Evolutionary conservation across 2,329 filamentous ascomycete genomes (phyloP).

Genomic region (Pseudocercospora eumusae): DNA sequence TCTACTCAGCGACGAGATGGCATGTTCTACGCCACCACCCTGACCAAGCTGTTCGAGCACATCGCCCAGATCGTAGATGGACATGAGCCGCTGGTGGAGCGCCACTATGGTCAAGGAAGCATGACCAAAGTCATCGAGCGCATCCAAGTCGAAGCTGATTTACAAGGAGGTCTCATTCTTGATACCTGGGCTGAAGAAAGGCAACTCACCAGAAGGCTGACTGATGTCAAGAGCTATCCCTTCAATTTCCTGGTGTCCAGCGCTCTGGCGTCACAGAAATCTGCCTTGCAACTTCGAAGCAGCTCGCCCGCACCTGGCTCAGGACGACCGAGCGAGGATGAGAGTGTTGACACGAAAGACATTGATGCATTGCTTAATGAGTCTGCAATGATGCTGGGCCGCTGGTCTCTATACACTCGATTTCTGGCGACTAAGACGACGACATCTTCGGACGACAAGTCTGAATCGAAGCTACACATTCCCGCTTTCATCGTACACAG

Average conservation of each 20-base stretch:
- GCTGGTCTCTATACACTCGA: slow-evolving; percentile 88
- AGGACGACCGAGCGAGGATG: slow-evolving; percentile 74
- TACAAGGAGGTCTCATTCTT: slow-evolving; percentile 91
- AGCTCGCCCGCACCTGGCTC: slow-evolving; percentile 70
- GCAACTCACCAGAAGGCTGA: slow-evolving; percentile 78
- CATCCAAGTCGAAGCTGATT: slow-evolving; percentile 89
- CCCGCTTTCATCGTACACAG: slow-evolving; percentile 78
- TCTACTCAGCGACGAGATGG: slow-evolving; percentile 67
- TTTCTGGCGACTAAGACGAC: slow-evolving; percentile 85
- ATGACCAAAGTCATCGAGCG: slow-evolving; percentile 94
- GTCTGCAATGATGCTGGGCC: slow-evolving; percentile 85
- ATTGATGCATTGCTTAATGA: slow-evolving; percentile 85
- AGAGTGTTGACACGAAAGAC: slow-evolving; percentile 94
- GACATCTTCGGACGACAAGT: slow-evolving; percentile 22
- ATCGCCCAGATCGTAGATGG: slow-evolving; percentile 95
- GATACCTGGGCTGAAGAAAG: slow-evolving; percentile 95
- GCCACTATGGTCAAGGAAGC: slow-evolving; percentile 87
- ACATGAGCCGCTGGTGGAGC: slow-evolving; percentile 85
- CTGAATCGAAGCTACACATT: slow-evolving; percentile 54
- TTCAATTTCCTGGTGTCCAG: slow-evolving; percentile 97
- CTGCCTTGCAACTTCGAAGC: slow-evolving; percentile 61
- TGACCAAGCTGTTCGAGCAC: slow-evolving; percentile 94
- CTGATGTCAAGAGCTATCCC: slow-evolving; percentile 94
- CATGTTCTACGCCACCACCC: slow-evolving; percentile 86
- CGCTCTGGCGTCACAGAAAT: slow-evolving; percentile 73